Conservation (phyloP, 345 rosid genomes). For the Xanthoceras sorbifolium region DNA sequence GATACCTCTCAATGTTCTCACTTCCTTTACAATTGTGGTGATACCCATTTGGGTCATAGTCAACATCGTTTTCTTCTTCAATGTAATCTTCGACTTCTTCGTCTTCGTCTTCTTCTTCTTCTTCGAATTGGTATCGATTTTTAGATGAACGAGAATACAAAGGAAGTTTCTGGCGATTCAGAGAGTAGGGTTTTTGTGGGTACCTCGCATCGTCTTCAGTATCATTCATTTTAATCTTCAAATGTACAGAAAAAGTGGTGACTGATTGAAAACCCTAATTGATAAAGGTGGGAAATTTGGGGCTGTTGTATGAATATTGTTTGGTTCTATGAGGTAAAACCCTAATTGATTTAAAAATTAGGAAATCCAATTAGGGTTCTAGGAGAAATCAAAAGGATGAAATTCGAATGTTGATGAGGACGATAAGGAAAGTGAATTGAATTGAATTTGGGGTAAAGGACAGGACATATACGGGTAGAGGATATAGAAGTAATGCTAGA, state of each 20-base stretch:
- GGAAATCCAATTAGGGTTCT: not conserved
- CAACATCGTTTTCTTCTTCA: constrained; percentile 22
- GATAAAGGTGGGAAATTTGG: not conserved
- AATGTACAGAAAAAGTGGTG: not conserved
- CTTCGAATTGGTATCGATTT: constrained; percentile 25
- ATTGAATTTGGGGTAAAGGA: no score
- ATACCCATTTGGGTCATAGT: constrained; percentile 19
- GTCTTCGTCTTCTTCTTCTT: constrained; percentile 29
- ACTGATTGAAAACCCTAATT: constrained; percentile 12
- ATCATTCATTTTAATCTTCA: constrained; percentile 24
- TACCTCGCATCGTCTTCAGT: constrained; percentile 32
- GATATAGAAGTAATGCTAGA: no score
- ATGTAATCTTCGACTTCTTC: constrained; percentile 25
- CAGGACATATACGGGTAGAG: no score
- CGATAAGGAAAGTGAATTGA: not conserved
- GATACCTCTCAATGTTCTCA: constrained; percentile 36
- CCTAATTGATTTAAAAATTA: not conserved
- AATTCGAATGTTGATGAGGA: no score
- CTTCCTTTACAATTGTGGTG: constrained; percentile 20
- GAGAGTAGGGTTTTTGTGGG: constrained; percentile 32
- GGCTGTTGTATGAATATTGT: not conserved
- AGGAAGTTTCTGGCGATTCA: constrained; percentile 31
- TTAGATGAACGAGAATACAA: constrained; percentile 21
- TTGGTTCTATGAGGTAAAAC: not conserved
- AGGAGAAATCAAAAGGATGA: not conserved